Base-by-base conservation (phyloP, 495 filamentous ascomycete species). In the Trichodelitschia bisporula region DNA sequence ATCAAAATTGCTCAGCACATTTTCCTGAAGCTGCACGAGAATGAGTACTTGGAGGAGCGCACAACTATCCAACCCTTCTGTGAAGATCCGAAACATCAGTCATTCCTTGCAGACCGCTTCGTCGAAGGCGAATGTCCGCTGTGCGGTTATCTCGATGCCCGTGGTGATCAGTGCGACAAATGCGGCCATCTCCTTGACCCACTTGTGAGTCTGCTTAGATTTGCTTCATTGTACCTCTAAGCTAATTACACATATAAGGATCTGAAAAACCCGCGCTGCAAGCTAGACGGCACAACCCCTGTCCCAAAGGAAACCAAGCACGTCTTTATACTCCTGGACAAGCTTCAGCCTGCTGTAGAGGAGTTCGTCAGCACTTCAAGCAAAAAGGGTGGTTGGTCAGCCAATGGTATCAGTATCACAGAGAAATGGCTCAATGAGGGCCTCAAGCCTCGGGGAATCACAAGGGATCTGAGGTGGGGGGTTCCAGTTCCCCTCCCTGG, bases 401-500 rank as follows among this genome's bases (percentile, higher is more conserved):
- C 61, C 29, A 92, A 91, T 42, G 72, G 74, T 1, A 55, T 51
- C 20, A 47, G 47, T 30, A 62, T 61, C 33, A 61, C 55, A 13
- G 46, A 53, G 39, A 68, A 65, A 2, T 91, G 80, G 80, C 52
- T 90, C 40, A 69, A 73, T 28, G 67, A 77, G 47, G 82, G 82
- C 3, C 50, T 92, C 37, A 71, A 78, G 44, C 65, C 69, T 17
- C 72, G 84, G 28, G 76, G 74, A 36, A 92, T 95, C 44, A 92
- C 82, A n/a, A 54, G 84, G 40, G 80, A 91, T 52, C 57, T 95
- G 29, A 78, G 71, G 49, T 92, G 82, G 82, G 82, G 82, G 42
- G 75, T 72, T 10, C 61, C 69, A 5, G 62, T 79, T 10, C 72
- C 77, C 15, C 41, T 62, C 5, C 49, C 51, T 11, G 66, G 59